Base-by-base conservation (phyloP, 169 alveolate species). In the Pseudocohnilembus persalinus region DNA sequence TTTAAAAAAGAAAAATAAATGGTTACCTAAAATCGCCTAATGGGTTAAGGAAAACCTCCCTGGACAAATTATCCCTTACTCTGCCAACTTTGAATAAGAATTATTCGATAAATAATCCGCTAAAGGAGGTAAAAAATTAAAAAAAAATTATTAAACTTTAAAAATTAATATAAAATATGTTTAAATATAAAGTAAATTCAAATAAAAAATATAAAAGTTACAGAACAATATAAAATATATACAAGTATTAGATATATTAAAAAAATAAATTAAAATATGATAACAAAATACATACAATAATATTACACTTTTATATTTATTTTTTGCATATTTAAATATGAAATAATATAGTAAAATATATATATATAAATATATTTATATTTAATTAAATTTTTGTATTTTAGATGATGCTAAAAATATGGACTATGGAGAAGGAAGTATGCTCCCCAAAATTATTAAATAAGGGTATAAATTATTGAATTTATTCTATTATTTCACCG, bases 401-500 rank as follows among this genome's bases (percentile, higher is more conserved):
- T 33, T 77, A 80, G 76, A 74, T 63, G 74, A 31, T 74, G 27
- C 78, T 73, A 91, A 90, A 96, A 97, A 73, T 90, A 96, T 65
- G 92, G 88, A 77, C 96, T n/a, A n/a, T n/a, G n/a, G n/a, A n/a
- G n/a, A n/a, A n/a, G n/a, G n/a, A 49, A 49, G 98, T 89, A 95
- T 92, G 97, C 88, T 99, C 49, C 98, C 97, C 88, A 98, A 98
- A 93, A 97, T 99, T 76, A 98, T 98, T 68, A 95, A 97, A 76
- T 97, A 99, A 31, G 99, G 99, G 15, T 98, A 99, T 91, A 90
- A 93, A 49, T 98, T 99, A 76, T 87, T 97, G 68, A 92, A 98
- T 86, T 95, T 99, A 74, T 97, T 98, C 68, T 99, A 99, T 94
- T 99, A 96, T 95, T 99, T 98, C 96, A 99, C 99, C 33, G 99